These are phyloP conservation scores for Rhododendron henanense DNA, from an alignment of 148 eudicot genomes.

Conservation along the genomic window DNA sequence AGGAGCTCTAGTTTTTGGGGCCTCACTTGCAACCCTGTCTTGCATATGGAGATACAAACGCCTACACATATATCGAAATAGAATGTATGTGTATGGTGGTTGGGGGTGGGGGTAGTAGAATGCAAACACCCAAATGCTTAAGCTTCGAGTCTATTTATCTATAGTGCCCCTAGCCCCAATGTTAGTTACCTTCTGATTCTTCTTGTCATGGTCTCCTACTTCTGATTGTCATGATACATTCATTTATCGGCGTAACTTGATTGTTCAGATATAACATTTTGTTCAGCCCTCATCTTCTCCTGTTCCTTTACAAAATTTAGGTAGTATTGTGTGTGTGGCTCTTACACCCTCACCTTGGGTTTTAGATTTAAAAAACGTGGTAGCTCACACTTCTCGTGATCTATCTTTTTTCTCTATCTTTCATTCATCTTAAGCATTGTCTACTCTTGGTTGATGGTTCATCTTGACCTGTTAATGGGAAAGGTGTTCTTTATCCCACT, in stretches of 20 bases:
- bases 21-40: neutral
- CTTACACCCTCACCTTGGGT: neutral
- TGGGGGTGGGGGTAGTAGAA: neutral
- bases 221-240: neutral
- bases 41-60: neutral
- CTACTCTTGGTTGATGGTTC: neutral
- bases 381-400: neutral
- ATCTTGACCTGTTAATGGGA: neutral
- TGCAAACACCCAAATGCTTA: neutral
- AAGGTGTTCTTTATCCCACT: neutral
- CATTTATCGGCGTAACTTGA: neutral
- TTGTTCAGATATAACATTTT: neutral
- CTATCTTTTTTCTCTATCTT: neutral
- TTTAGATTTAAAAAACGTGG: neutral
- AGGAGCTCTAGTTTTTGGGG: neutral
- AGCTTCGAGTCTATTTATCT: neutral
- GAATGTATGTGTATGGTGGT: neutral
- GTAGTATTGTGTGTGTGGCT: neutral
- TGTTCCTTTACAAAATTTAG: neutral
- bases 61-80: neutral
- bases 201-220: neutral
- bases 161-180: neutral
- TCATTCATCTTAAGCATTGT: neutral
- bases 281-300: neutral
- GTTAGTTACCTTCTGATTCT: neutral